Conservation (phyloP, 2,329 filamentous ascomycete genomes). For the Drechslerella stenobrocha region DNA sequence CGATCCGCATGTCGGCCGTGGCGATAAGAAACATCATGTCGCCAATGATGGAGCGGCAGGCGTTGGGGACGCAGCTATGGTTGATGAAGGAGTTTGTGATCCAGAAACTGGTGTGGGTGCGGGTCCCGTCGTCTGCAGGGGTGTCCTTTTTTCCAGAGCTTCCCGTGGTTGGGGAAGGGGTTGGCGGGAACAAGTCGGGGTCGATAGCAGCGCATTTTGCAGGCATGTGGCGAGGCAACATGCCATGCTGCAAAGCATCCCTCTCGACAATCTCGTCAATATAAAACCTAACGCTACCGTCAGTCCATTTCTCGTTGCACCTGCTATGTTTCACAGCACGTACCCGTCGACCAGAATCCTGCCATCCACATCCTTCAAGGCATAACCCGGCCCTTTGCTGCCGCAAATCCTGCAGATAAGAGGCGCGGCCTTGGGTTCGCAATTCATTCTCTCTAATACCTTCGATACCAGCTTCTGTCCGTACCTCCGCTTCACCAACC, state of each 20-base stretch:
- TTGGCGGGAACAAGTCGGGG: slow-evolving; percentile 11
- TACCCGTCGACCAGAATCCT: slow-evolving; percentile 22
- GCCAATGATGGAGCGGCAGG: slow-evolving; percentile 17
- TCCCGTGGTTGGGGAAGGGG: not conserved
- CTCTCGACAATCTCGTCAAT: slow-evolving; percentile 24
- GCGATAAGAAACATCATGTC: slow-evolving; percentile 31
- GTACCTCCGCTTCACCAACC: slow-evolving; percentile 11
- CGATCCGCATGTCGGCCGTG: slow-evolving; percentile 8
- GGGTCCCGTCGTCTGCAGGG: not conserved
- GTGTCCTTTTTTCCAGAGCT: not conserved
- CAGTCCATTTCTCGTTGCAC: not conserved
- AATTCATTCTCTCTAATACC: slow-evolving; percentile 12
- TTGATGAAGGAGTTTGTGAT: slow-evolving; percentile 24
- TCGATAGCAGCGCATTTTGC: slow-evolving; percentile 11
- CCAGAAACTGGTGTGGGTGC: slow-evolving; percentile 24
- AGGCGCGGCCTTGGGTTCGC: slow-evolving; percentile 5
- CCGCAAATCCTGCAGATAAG: slow-evolving; percentile 21
- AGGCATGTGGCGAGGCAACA: slow-evolving; percentile 1
- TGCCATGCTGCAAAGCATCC: slow-evolving; percentile 19
- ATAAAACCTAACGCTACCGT: slow-evolving; percentile 17
- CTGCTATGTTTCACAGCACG: not conserved
- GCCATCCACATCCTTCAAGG: slow-evolving; percentile 10
- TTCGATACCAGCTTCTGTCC: slow-evolving; percentile 20
- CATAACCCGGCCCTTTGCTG: not conserved
- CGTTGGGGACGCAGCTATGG: slow-evolving; percentile 36